Evolutionary conservation across 2,329 filamentous ascomycete species (phyloP).

Genomic region (Apiospora hydei): DNA sequence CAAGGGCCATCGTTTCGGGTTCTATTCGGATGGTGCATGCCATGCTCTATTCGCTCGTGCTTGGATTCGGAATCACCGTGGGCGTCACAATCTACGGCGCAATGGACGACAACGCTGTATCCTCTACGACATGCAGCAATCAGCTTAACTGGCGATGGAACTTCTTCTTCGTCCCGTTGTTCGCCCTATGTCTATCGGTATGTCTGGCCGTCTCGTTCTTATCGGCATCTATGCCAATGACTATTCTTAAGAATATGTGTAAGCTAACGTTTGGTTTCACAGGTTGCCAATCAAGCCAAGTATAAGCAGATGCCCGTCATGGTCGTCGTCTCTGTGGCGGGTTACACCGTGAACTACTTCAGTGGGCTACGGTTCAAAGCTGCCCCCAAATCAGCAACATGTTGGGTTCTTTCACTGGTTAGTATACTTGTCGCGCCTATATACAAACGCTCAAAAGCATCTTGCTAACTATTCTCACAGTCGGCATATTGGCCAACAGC

Average conservation of each 20-base stretch:
- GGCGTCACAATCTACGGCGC: constrained; percentile 53
- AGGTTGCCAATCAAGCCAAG: constrained; percentile 79
- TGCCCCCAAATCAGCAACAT: constrained; percentile 81
- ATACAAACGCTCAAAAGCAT: background rate
- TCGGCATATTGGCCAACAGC: constrained; percentile 79
- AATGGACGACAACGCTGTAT: constrained; percentile 49
- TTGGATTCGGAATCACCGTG: constrained; percentile 73
- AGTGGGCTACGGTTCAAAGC: constrained; percentile 69
- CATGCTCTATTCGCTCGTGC: constrained; percentile 75
- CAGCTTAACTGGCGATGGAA: constrained; percentile 48
- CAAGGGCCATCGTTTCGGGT: constrained; percentile 72
- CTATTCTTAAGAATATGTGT: background rate
- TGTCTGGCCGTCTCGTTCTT: constrained; percentile 21
- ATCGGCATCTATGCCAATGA: constrained; percentile 12
- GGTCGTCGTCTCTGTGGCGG: constrained; percentile 74
- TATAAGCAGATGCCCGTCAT: constrained; percentile 83
- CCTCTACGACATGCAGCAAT: constrained; percentile 40
- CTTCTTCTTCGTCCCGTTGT: constrained; percentile 77
- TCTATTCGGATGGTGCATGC: constrained; percentile 79
- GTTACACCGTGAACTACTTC: constrained; percentile 81
- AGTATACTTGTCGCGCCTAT: background rate
- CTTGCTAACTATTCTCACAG: constrained; percentile 48
- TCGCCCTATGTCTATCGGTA: constrained; percentile 66
- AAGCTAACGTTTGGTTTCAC: constrained; percentile 45
- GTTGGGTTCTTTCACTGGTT: constrained; percentile 67